Percentiles rank a stretch among this genome's conserved stretches.
These are phyloP conservation scores for Boletus semigastroideus DNA, from an alignment of 1,284 basidiomycete genomes.

Conservation along the genomic window DNA sequence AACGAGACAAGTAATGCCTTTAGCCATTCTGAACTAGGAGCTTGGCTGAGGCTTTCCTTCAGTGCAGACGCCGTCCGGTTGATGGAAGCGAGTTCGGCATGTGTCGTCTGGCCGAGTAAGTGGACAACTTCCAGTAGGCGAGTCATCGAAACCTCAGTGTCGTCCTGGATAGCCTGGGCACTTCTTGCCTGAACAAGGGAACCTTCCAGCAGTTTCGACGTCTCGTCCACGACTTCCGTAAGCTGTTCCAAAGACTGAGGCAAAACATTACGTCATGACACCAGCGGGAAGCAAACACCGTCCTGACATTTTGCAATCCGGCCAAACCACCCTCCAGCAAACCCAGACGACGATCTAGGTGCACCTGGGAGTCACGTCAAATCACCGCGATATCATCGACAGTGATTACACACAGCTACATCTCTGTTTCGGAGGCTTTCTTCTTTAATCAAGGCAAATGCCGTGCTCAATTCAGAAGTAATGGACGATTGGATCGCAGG, in stretches of 20 bases:
- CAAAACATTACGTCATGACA: slow-evolving; percentile 4
- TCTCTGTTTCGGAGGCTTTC: slow-evolving; percentile 30
- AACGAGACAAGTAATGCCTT: slow-evolving; percentile 14
- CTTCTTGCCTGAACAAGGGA: slow-evolving; percentile 30
- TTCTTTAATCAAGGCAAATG: slow-evolving; percentile 30
- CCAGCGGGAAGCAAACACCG: not conserved
- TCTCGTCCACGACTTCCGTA: slow-evolving; percentile 19
- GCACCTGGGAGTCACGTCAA: slow-evolving; percentile 25
- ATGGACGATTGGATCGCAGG: slow-evolving; percentile 27
- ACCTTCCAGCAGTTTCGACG: slow-evolving; percentile 26
- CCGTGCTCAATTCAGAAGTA: slow-evolving; percentile 23
- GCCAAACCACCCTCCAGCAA: slow-evolving; percentile 28
- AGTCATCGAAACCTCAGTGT: slow-evolving; percentile 36
- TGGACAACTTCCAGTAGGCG: slow-evolving; percentile 37
- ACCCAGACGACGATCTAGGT: slow-evolving; percentile 24
- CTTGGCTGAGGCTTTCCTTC: slow-evolving; percentile 26
- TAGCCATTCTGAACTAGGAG: slow-evolving; percentile 20
- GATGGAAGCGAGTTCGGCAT: slow-evolving; percentile 44
- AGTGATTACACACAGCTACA: slow-evolving; percentile 18
- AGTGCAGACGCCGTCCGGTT: slow-evolving; percentile 44
- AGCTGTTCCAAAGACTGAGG: slow-evolving; percentile 29
- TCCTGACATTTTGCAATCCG: slow-evolving; percentile 31
- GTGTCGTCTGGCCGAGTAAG: slow-evolving; percentile 39
- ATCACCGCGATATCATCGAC: slow-evolving; percentile 1
- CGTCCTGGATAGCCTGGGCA: slow-evolving; percentile 36